phyloP scores from a whole-genome alignment of 2,329 filamentous ascomycete species.

The Dothideomycetes sp. region DNA sequence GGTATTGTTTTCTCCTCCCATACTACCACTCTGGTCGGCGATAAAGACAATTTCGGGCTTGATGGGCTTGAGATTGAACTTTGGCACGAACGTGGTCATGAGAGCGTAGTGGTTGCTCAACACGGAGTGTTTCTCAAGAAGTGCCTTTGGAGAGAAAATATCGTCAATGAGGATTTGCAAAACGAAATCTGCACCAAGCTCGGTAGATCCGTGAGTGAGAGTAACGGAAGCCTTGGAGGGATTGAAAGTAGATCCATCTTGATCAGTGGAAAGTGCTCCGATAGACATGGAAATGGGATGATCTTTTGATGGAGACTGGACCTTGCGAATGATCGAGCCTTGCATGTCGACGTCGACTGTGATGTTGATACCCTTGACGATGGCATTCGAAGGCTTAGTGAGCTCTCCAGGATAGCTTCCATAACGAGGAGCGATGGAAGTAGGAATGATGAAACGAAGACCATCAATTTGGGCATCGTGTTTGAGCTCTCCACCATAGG shows the following conservation, averaged over 20 bases:
- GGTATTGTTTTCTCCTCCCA: constrained; percentile 43
- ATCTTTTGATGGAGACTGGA: constrained; percentile 52
- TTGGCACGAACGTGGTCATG: constrained; percentile 63
- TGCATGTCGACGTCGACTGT: constrained; percentile 52
- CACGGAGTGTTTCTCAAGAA: constrained; percentile 57
- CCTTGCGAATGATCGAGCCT: constrained; percentile 47
- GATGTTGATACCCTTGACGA: constrained; percentile 41
- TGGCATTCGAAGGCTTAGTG: constrained; percentile 16
- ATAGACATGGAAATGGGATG: constrained; percentile 59
- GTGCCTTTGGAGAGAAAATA: constrained; percentile 50
- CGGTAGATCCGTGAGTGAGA: constrained; percentile 43
- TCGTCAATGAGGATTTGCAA: constrained; percentile 55
- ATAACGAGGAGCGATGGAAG: constrained; percentile 58
- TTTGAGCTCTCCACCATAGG: constrained; percentile 61
- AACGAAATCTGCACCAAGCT: constrained; percentile 57
- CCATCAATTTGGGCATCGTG: constrained; percentile 61
- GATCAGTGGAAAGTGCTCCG: constrained; percentile 44
- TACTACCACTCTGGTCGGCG: constrained; percentile 62
- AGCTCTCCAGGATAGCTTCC: constrained; percentile 38
- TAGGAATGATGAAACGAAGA: constrained; percentile 60
- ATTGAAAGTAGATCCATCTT: constrained; percentile 38
- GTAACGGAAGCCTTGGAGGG: constrained; percentile 55
- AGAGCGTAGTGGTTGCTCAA: constrained; percentile 54
- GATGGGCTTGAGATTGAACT: constrained; percentile 51
- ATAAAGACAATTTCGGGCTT: constrained; percentile 61